A percentile compares a stretch with the other conserved stretches of the same genome.
phyloP scores from a whole-genome alignment of 2,329 filamentous ascomycete genomes.

The Penicillium sp. region DNA sequence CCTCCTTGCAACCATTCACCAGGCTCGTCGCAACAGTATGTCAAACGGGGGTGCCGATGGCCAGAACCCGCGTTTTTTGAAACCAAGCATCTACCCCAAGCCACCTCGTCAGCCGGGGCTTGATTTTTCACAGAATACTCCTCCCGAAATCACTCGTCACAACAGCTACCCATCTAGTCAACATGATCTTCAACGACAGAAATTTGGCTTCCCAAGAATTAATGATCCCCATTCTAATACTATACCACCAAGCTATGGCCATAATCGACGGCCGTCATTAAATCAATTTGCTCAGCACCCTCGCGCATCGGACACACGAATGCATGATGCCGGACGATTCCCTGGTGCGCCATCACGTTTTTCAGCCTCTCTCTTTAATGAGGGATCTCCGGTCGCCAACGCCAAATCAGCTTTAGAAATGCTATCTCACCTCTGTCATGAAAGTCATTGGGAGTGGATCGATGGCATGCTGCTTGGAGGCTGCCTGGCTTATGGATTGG shows the following conservation, averaged over 20 bases:
- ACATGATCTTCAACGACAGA: slow-evolving; percentile 31
- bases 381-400: slow-evolving; percentile 51
- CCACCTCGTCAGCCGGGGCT: slow-evolving; percentile 59
- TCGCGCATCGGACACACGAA: slow-evolving; percentile 28
- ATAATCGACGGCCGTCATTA: slow-evolving; percentile 26
- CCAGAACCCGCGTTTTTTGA: slow-evolving; percentile 46
- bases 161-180: slow-evolving; percentile 41
- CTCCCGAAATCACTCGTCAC: slow-evolving; percentile 28
- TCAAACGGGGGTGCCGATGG: slow-evolving; percentile 49
- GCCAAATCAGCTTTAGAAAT: slow-evolving; percentile 71
- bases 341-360: slow-evolving; percentile 36
- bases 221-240: slow-evolving; percentile 19
- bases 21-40: slow-evolving; percentile 46
- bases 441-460: slow-evolving; percentile 83
- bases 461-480: slow-evolving; percentile 91
- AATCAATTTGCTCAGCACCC: slow-evolving; percentile 25
- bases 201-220: slow-evolving; percentile 14
- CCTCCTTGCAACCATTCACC: slow-evolving; percentile 65
- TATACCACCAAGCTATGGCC: slow-evolving; percentile 14
- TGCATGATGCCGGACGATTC: slow-evolving; percentile 34
- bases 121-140: slow-evolving; percentile 45
- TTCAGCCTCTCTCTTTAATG: slow-evolving; percentile 31
- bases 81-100: slow-evolving; percentile 62
- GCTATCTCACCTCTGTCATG: slow-evolving; percentile 72
- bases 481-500: slow-evolving; percentile 86